Base-by-base conservation (phyloP, 345 rosid species). In the Sonneratia caseolaris region DNA sequence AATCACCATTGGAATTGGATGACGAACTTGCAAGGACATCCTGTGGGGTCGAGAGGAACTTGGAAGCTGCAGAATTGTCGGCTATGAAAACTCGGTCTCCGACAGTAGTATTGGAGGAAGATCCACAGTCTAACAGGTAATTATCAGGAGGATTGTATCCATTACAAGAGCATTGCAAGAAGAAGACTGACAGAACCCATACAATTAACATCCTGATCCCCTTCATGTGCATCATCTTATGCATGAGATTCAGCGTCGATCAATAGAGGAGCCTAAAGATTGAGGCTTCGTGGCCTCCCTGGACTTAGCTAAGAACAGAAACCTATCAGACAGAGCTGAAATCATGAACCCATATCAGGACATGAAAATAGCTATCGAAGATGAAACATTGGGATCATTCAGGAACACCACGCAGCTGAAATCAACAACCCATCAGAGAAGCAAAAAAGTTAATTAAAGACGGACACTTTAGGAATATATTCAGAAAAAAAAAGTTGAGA, bases 111-210 rank as follows among this genome's bases (percentile, higher is more conserved):
- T 90, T 84, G 72, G 76, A 81, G 75, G 51, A 75, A 36, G 97
- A 94, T 82, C 97, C 97, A 81, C 93, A 90, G 73, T 94, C 86
- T 71, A 94, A 78, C 71, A 90, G 92, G 76, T 88, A 87, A 74
- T 83, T 90, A 73, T 94, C 86, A 37, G 71, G 67, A 32, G 97
- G 97, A 66, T 62, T 51, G 80, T 83, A 93, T 70, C 91, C 97
- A 75, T 64, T 42, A 66, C 78, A 88, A 57, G 82, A 77, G 67
- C 74, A 76, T 76, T 72, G 76, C 73, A 85, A 71, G 77, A 73
- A 81, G 77, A 84, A 69, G 74, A 85, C 24, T 36, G 76, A 77
- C 47, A 78, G 72, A 82, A 78, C 72, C 86, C 85, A 82, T 12
- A 73, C 43, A 36, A 48, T 3, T 16, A 78, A 72, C 14, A 81